Percentiles rank a stretch among this genome's conserved stretches.
Conservation (phyloP, 768 basidiomycete genomes). For the Omphalotus guepiniiformis region DNA sequence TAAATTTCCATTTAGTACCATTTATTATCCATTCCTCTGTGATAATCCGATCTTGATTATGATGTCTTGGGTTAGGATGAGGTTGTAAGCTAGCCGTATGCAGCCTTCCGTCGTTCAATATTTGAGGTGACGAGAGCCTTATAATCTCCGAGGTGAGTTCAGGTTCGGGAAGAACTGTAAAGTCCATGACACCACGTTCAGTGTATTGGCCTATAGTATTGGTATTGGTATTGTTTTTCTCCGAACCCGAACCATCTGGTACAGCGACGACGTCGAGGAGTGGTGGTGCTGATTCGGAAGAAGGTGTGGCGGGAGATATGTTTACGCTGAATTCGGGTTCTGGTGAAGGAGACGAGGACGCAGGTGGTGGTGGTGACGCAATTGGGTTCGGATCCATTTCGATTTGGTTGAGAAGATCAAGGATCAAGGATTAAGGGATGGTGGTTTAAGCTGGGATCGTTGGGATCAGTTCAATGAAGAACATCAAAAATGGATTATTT, state of each 20-base stretch:
- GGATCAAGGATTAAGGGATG: no score
- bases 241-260: background rate
- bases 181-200: background rate
- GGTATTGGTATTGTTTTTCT: background rate
- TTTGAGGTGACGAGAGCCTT: background rate
- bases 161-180: background rate
- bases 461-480: no score
- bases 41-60: constrained; percentile 43
- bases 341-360: background rate
- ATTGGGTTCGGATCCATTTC: background rate
- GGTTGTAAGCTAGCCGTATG: constrained; percentile 35
- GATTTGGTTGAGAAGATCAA: background rate
- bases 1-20: constrained; percentile 38
- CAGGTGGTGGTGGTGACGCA: background rate
- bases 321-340: constrained; percentile 3
- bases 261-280: background rate
- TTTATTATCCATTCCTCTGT: constrained; percentile 24
- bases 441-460: no score
- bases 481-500: no score
- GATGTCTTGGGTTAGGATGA: constrained; percentile 32
- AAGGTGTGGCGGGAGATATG: background rate
- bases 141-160: background rate
- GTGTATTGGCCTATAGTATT: constrained; percentile 5
- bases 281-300: background rate
- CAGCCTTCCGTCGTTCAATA: background rate